Evolutionary conservation across 2,329 filamentous ascomycete genomes (phyloP).

Genomic region (Cercospora brassicicola): DNA sequence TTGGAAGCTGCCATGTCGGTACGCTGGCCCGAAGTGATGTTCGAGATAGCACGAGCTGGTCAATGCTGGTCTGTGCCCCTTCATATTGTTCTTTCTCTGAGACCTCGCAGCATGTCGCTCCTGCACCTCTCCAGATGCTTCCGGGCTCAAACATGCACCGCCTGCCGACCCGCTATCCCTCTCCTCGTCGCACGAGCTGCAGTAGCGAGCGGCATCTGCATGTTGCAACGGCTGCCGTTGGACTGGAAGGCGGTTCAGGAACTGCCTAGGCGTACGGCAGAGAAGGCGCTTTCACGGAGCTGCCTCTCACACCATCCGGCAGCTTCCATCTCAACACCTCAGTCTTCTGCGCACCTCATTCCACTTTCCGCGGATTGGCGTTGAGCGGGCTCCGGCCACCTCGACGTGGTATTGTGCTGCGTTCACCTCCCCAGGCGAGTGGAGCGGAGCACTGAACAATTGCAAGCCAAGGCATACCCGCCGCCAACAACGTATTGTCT

Average conservation of each 20-base stretch:
- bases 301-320: neutral
- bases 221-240: neutral
- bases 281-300: conserved; percentile 9
- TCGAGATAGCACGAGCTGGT: conserved; percentile 4
- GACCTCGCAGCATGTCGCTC: conserved; percentile 18
- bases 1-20: neutral
- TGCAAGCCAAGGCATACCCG: conserved; percentile 2
- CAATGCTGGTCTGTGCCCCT: conserved; percentile 3
- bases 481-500: conserved; percentile 19
- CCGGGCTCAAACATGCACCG: conserved; percentile 8
- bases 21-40: neutral
- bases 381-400: neutral
- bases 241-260: neutral
- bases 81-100: conserved; percentile 21
- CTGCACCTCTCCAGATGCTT: conserved; percentile 8
- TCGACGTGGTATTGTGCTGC: conserved; percentile 7
- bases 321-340: conserved; percentile 10
- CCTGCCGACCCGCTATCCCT: neutral
- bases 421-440: conserved; percentile 1
- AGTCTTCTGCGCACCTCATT: neutral
- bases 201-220: conserved; percentile 1
- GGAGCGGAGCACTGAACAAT: conserved; percentile 17
- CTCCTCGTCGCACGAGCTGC: neutral
- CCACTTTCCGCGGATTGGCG: neutral
- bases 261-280: neutral